A percentile compares a stretch with the other conserved stretches of the same genome.
Conservation (phyloP, 1,284 basidiomycete species). For the Leccinum subrobustum region DNA sequence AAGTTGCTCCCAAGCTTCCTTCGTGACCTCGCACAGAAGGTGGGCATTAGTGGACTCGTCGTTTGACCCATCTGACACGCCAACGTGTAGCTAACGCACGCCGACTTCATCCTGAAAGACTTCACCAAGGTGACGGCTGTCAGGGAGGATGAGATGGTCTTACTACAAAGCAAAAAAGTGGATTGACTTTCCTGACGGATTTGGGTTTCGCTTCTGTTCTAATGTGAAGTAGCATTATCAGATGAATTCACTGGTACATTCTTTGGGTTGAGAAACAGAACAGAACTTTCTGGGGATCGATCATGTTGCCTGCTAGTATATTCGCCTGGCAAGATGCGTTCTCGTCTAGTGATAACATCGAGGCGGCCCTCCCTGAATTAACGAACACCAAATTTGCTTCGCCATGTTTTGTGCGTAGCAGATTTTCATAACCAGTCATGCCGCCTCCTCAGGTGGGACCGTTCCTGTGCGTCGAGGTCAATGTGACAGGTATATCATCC, state of each 20-base stretch:
- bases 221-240: slow-evolving; percentile 1
- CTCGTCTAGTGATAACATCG: neutral
- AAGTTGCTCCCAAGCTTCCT: slow-evolving; percentile 66
- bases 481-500: neutral
- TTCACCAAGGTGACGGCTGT: slow-evolving; percentile 49
- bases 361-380: no score
- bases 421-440: neutral
- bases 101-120: slow-evolving; percentile 45
- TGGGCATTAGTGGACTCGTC: slow-evolving; percentile 33
- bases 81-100: slow-evolving; percentile 41
- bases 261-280: neutral
- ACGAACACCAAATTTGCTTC: no score
- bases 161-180: slow-evolving; percentile 13
- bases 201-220: neutral
- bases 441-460: neutral
- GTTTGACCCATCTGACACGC: slow-evolving; percentile 11
- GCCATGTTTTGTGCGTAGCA: neutral
- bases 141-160: slow-evolving; percentile 40
- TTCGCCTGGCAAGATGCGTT: neutral
- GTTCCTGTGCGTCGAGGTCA: neutral
- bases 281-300: neutral
- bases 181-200: slow-evolving; percentile 5
- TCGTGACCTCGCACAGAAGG: slow-evolving; percentile 71
- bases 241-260: neutral
- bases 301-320: neutral